A percentile compares a stretch with the other conserved stretches of the same genome.
phyloP scores from a whole-genome alignment of 768 basidiomycete genomes.

The Trametopsis cervina region DNA sequence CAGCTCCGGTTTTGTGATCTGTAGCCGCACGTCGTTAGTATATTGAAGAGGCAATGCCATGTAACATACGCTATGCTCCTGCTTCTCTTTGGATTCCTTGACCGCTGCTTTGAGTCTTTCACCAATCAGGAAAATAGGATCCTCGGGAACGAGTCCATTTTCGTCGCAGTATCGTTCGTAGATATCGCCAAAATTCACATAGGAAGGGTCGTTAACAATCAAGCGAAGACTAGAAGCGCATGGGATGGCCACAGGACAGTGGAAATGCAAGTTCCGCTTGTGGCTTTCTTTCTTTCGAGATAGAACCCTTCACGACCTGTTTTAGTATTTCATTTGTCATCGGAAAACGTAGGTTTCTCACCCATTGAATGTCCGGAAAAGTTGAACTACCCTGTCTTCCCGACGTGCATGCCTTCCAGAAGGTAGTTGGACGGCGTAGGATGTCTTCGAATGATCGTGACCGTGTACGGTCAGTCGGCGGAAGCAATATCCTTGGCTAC shows the following conservation, averaged over 20 bases:
- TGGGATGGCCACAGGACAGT: slow-evolving; percentile 82
- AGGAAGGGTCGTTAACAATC: slow-evolving; percentile 87
- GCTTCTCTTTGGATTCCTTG: slow-evolving; percentile 45
- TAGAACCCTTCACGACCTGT: slow-evolving; percentile 81
- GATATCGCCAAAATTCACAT: slow-evolving; percentile 86
- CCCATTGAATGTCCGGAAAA: slow-evolving; percentile 94
- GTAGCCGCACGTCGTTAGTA: background rate
- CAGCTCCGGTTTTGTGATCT: slow-evolving; percentile 63
- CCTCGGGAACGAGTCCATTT: slow-evolving; percentile 73
- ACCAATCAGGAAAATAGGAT: slow-evolving; percentile 77
- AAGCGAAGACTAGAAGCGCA: slow-evolving; percentile 79
- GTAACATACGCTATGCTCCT: slow-evolving; percentile 12
- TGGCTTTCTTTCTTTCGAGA: slow-evolving; percentile 86
- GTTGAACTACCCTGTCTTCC: slow-evolving; percentile 87
- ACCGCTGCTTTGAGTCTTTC: slow-evolving; percentile 77
- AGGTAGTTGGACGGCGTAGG: slow-evolving; percentile 89
- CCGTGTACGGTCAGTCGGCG: slow-evolving; percentile 89
- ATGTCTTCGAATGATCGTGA: slow-evolving; percentile 80
- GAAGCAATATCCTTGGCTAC: slow-evolving; percentile 81
- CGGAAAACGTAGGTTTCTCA: slow-evolving; percentile 22
- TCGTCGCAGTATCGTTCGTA: slow-evolving; percentile 85
- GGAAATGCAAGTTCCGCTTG: slow-evolving; percentile 87
- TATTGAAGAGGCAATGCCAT: background rate
- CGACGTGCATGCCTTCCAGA: slow-evolving; percentile 79
- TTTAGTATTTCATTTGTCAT: no score